Conservation (phyloP, 2,329 filamentous ascomycete genomes). For the Diaporthe vaccinii region DNA sequence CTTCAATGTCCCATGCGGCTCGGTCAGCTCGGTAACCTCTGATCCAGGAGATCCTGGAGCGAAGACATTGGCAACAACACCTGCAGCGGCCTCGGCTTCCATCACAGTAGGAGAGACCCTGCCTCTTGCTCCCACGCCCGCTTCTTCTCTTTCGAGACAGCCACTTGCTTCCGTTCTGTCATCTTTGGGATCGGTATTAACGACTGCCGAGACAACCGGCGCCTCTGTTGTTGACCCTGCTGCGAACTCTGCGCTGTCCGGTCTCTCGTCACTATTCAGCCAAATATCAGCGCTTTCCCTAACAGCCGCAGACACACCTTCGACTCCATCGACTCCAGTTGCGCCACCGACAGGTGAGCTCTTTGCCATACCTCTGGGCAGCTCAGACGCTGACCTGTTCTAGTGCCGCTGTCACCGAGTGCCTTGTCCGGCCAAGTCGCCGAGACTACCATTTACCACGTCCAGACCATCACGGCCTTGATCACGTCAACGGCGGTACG, state of each 20-base stretch:
- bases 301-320: conserved; percentile 5
- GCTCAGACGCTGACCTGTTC: conserved; percentile 7
- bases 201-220: neutral
- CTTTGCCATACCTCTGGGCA: too few relatives aligned
- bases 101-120: conserved; percentile 30
- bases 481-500: conserved; percentile 36
- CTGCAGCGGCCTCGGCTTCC: conserved; percentile 31
- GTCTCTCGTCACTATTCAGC: conserved; percentile 38
- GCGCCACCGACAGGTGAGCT: conserved; percentile 30
- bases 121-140: neutral
- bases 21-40: neutral
- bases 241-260: conserved; percentile 34
- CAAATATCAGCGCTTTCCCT: conserved; percentile 39
- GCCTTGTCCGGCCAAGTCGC: conserved; percentile 11
- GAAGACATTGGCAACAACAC: conserved; percentile 3
- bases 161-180: conserved; percentile 38
- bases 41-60: neutral
- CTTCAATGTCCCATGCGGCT: conserved; percentile 36
- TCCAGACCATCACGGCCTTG: conserved; percentile 40
- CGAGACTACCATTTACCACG: conserved; percentile 40
- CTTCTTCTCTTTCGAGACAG: neutral
- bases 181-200: conserved; percentile 36
- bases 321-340: neutral
- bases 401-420: neutral
- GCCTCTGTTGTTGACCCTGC: conserved; percentile 17